Percentiles rank a stretch among this genome's conserved stretches.
These are phyloP conservation scores for Diaporthe sp. DNA, from an alignment of 2,329 filamentous ascomycete genomes.

Conservation along the genomic window DNA sequence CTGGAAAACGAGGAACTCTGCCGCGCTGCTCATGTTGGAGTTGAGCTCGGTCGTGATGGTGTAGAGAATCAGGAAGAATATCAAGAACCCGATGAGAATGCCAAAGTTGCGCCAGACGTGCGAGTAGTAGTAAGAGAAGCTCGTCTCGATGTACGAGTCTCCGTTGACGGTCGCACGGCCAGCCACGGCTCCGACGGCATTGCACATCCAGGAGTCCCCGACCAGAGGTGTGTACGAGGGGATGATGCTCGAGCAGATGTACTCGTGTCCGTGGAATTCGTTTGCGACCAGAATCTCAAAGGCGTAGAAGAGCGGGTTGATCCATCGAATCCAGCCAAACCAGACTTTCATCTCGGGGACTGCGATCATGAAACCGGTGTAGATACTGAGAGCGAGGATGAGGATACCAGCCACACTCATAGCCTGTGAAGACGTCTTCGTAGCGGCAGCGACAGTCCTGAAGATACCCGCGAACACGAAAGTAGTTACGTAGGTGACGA, in stretches of 20 bases:
- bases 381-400: slow-evolving; percentile 72
- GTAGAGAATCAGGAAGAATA: slow-evolving; percentile 76
- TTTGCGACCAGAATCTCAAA: slow-evolving; percentile 82
- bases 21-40: slow-evolving; percentile 72
- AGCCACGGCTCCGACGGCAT: slow-evolving; percentile 66
- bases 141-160: slow-evolving; percentile 70
- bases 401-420: slow-evolving; percentile 67
- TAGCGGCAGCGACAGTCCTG: slow-evolving; percentile 79
- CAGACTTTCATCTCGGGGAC: slow-evolving; percentile 76
- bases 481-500: slow-evolving; percentile 77
- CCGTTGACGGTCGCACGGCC: slow-evolving; percentile 70
- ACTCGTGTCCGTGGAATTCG: slow-evolving; percentile 74
- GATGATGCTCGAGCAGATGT: slow-evolving; percentile 67
- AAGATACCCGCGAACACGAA: slow-evolving; percentile 84
- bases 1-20: slow-evolving; percentile 79
- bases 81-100: slow-evolving; percentile 74
- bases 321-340: slow-evolving; percentile 82
- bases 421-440: slow-evolving; percentile 74
- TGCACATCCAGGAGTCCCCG: slow-evolving; percentile 66
- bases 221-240: slow-evolving; percentile 60
- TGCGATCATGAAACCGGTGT: slow-evolving; percentile 70
- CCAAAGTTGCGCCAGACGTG: slow-evolving; percentile 79
- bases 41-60: slow-evolving; percentile 76
- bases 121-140: slow-evolving; percentile 69
- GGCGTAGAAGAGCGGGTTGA: slow-evolving; percentile 81